Conservation (phyloP, 176 grass and related monocot species). For the Oryza meyeriana region DNA sequence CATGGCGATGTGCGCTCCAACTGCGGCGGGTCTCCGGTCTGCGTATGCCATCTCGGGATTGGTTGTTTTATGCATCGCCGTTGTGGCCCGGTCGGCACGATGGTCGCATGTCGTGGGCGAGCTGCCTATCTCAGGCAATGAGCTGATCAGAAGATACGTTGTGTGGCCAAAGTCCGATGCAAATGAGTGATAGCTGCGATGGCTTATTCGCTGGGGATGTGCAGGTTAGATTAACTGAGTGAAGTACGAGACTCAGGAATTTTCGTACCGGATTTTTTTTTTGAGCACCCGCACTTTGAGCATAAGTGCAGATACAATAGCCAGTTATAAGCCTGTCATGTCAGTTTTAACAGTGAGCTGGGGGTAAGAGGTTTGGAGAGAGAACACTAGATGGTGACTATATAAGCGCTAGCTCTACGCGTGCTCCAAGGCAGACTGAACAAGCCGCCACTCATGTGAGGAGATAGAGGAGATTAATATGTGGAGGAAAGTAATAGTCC, state of each 20-base stretch:
- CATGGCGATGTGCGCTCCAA: background rate
- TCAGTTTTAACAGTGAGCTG: no score
- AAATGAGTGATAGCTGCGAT: background rate
- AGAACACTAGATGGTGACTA: no score
- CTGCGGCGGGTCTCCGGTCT: background rate
- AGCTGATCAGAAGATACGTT: constrained; percentile 3
- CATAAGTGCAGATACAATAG: no score
- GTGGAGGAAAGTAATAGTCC: no score
- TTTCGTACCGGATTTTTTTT: background rate
- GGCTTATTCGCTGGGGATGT: background rate
- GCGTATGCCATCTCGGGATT: constrained; percentile 11
- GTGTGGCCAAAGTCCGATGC: background rate
- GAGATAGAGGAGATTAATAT: no score
- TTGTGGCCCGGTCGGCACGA: background rate
- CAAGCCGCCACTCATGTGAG: no score
- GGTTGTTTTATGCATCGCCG: background rate
- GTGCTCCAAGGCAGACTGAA: no score
- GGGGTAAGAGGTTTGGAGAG: no score
- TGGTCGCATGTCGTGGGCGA: background rate
- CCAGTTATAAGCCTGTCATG: no score
- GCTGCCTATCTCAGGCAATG: background rate
- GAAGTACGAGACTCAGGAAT: background rate
- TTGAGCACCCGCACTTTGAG: background rate
- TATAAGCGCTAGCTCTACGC: no score
- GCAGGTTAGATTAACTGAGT: background rate